A percentile compares a stretch with the other conserved stretches of the same genome.
These are phyloP conservation scores for Penicillium tannophilum DNA, from an alignment of 495 filamentous ascomycete genomes.

Conservation along the genomic window DNA sequence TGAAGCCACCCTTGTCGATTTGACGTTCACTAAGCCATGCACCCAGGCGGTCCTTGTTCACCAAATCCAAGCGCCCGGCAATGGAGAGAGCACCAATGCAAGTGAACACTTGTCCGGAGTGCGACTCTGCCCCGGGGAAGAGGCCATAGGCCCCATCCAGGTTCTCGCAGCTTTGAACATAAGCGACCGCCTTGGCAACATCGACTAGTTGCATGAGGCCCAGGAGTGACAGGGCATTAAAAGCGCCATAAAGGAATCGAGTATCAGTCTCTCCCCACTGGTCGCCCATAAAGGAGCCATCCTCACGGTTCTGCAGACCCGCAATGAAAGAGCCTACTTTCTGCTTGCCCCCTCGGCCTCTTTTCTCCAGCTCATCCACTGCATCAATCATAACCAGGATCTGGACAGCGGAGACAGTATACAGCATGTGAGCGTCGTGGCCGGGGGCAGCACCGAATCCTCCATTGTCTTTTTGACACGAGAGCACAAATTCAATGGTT, in stretches of 20 bases:
- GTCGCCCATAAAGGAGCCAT: slow-evolving; percentile 88
- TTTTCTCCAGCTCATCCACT: slow-evolving; percentile 73
- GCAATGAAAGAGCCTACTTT: slow-evolving; percentile 80
- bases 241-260: slow-evolving; percentile 84
- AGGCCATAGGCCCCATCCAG: slow-evolving; percentile 93
- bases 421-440: slow-evolving; percentile 94
- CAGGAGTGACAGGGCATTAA: slow-evolving; percentile 85
- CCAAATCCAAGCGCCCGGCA: slow-evolving; percentile 76
- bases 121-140: slow-evolving; percentile 84
- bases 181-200: slow-evolving; percentile 72
- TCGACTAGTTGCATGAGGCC: slow-evolving; percentile 70
- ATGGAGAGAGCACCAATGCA: slow-evolving; percentile 90
- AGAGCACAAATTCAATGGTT: slow-evolving; percentile 87
- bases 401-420: slow-evolving; percentile 91
- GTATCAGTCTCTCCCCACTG: slow-evolving; percentile 97
- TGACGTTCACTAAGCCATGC: slow-evolving; percentile 94
- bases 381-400: slow-evolving; percentile 84
- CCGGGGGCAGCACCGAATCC: slow-evolving; percentile 93
- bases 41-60: slow-evolving; percentile 78
- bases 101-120: slow-evolving; percentile 91
- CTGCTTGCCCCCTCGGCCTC: slow-evolving; percentile 64
- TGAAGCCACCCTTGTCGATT: slow-evolving; percentile 81
- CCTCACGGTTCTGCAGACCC: slow-evolving; percentile 72
- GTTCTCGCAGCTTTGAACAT: slow-evolving; percentile 82
- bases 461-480: slow-evolving; percentile 82